Conservation (phyloP, 1,284 basidiomycete species). For the Amylostereum areolatum region DNA sequence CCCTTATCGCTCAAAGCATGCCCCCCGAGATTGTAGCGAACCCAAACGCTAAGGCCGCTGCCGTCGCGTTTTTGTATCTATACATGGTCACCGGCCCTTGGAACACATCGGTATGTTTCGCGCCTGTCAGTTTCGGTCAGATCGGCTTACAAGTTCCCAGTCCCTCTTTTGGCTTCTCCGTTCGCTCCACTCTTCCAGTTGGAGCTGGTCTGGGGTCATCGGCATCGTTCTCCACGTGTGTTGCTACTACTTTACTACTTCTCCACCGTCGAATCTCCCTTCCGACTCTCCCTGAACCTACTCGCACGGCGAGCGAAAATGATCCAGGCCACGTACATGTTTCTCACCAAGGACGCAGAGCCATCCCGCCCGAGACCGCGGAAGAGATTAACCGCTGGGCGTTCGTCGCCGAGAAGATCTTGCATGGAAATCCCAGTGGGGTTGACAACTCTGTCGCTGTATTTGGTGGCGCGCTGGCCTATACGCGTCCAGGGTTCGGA, state of each 20-base stretch:
- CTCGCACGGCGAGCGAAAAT: slow-evolving; percentile 29
- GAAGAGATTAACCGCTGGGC: slow-evolving; percentile 90
- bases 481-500: slow-evolving; percentile 77
- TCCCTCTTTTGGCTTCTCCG: slow-evolving; percentile 72
- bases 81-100: slow-evolving; percentile 76
- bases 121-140: too few relatives aligned
- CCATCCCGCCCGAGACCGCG: slow-evolving; percentile 53
- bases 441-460: slow-evolving; percentile 96
- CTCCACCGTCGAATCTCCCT: slow-evolving; percentile 54
- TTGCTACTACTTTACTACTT: slow-evolving; percentile 80
- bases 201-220: slow-evolving; percentile 98
- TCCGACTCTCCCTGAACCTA: slow-evolving; percentile 41
- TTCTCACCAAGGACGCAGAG: slow-evolving; percentile 59
- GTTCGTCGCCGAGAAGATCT: slow-evolving; percentile 92
- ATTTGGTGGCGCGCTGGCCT: slow-evolving; percentile 90
- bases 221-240: slow-evolving; percentile 89
- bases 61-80: slow-evolving; percentile 87
- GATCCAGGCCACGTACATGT: slow-evolving; percentile 51
- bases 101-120: slow-evolving; percentile 46
- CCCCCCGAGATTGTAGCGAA: slow-evolving; percentile 35
- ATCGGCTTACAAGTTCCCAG: slow-evolving; percentile 26
- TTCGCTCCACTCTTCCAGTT: slow-evolving; percentile 93
- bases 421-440: slow-evolving; percentile 97
- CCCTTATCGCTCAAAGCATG: slow-evolving; percentile 53
- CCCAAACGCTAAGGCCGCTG: slow-evolving; percentile 58